These are phyloP conservation scores for Hibiscus mutabilis DNA, from an alignment of 345 rosid genomes.

Conservation along the genomic window DNA sequence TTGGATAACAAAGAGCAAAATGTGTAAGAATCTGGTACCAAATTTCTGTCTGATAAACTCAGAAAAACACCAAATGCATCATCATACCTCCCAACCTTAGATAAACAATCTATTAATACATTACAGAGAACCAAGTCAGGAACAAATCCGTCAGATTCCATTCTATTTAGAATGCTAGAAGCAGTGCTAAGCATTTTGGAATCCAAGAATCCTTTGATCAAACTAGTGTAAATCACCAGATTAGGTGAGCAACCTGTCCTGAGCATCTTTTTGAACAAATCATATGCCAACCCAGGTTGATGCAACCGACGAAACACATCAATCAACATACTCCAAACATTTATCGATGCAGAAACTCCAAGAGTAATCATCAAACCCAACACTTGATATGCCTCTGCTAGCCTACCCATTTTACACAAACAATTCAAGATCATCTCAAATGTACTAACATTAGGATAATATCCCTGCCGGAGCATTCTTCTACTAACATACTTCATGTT, in stretches of 20 bases:
- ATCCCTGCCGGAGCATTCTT: constrained; percentile 46
- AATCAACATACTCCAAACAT: constrained; percentile 48
- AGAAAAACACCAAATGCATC: constrained; percentile 44
- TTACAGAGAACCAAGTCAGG: constrained; percentile 63
- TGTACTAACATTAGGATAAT: constrained; percentile 48
- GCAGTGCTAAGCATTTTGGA: constrained; percentile 40
- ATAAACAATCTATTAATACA: constrained; percentile 47
- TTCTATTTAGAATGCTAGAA: constrained; percentile 27
- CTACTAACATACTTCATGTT: constrained; percentile 31
- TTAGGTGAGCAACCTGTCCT: constrained; percentile 47
- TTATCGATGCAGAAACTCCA: constrained; percentile 45
- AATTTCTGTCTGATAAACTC: constrained; percentile 28
- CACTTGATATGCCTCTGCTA: constrained; percentile 40
- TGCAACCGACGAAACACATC: constrained; percentile 36
- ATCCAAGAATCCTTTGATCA: constrained; percentile 52
- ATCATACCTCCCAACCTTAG: constrained; percentile 47
- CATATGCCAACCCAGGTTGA: constrained; percentile 39
- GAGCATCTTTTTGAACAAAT: constrained; percentile 47
- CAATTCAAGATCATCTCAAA: constrained; percentile 47
- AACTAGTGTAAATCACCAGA: constrained; percentile 53
- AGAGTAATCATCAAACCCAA: constrained; percentile 40
- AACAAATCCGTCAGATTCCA: constrained; percentile 35
- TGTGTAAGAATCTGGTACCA: constrained; percentile 64
- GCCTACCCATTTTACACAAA: constrained; percentile 37
- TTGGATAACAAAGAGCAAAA: constrained; percentile 47